Percentiles rank a stretch among this genome's conserved stretches.
Evolutionary conservation across 75 land plant species (phyloP).

Genomic region (Isoetes taiwanensis): DNA sequence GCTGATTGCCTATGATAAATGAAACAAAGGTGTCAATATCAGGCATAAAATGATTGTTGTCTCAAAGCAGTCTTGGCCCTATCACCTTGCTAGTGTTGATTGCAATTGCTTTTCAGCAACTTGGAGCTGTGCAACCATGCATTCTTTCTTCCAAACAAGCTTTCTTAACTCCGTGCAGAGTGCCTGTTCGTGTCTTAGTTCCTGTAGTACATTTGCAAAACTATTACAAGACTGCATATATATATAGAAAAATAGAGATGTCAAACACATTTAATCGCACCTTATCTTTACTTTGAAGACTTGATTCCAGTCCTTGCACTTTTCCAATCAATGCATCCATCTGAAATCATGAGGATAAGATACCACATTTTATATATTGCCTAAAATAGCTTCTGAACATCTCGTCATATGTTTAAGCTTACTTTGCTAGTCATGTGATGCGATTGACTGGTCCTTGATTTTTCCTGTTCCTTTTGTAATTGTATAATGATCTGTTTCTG

Average conservation of each 20-base stretch:
- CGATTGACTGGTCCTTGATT: neutral
- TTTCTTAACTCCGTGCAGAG: neutral
- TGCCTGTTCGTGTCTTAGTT: neutral
- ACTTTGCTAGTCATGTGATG: conserved; percentile 8
- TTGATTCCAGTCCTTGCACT: conserved; percentile 13
- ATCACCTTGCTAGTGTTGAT: neutral
- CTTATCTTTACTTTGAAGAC: conserved; percentile 17
- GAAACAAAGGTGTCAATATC: too few species aligned
- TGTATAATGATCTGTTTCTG: conserved; percentile 14
- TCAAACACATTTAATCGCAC: neutral
- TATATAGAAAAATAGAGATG: too few species aligned
- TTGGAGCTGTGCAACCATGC: neutral
- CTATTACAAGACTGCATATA: too few species aligned
- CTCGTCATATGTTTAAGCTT: neutral
- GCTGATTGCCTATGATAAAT: neutral
- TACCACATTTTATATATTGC: neutral
- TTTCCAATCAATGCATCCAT: conserved; percentile 8
- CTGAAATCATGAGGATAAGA: conserved; percentile 7
- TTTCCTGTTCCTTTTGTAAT: conserved; percentile 12
- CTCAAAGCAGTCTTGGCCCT: too few species aligned
- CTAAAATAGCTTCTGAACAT: neutral
- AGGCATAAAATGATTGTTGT: too few species aligned
- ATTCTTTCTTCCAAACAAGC: neutral
- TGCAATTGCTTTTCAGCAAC: neutral
- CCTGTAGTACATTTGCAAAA: too few species aligned